Evolutionary conservation across 495 filamentous ascomycete genomes (phyloP).

Genomic region (Penicillium egyptiacum): DNA sequence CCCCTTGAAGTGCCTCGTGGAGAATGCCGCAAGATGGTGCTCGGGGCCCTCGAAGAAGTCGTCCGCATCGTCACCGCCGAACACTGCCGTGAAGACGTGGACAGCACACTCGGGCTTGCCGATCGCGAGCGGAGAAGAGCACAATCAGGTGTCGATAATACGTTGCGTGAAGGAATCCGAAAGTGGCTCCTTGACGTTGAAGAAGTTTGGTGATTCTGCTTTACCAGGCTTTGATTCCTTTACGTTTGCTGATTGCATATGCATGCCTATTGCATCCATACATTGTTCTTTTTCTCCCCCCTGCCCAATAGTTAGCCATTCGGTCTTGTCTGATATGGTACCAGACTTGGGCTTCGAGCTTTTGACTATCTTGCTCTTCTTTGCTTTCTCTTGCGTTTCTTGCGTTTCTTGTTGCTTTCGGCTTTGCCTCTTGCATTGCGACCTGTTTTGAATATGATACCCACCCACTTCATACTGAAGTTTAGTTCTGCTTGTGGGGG

Average conservation of each 20-base stretch:
- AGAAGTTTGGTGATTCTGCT: constrained; percentile 40
- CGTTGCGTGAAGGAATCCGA: constrained; percentile 62
- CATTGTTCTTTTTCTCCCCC: constrained; percentile 8
- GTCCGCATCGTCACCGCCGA: constrained; percentile 61
- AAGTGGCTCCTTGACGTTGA: constrained; percentile 64
- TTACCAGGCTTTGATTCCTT: constrained; percentile 6
- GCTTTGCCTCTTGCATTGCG: constrained; percentile 10
- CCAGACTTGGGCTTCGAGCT: background rate
- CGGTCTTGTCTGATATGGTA: background rate
- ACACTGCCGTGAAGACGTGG: constrained; percentile 47
- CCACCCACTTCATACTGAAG: constrained; percentile 27
- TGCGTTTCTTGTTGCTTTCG: background rate
- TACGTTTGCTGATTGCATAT: constrained; percentile 3
- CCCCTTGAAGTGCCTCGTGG: constrained; percentile 53
- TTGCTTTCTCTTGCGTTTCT: background rate
- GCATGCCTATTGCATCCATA: constrained; percentile 8
- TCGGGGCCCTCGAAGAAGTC: constrained; percentile 64
- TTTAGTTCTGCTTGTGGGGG: constrained; percentile 9
- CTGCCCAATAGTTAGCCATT: background rate
- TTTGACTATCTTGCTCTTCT: background rate
- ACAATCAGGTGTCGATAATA: constrained; percentile 50
- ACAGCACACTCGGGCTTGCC: constrained; percentile 34
- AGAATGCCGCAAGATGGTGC: constrained; percentile 61
- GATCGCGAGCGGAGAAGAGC: constrained; percentile 41
- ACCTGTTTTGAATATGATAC: constrained; percentile 32